Base-by-base conservation (phyloP, 192 early-diverging fungal genomes). In the Lobosporangium transversale region DNA sequence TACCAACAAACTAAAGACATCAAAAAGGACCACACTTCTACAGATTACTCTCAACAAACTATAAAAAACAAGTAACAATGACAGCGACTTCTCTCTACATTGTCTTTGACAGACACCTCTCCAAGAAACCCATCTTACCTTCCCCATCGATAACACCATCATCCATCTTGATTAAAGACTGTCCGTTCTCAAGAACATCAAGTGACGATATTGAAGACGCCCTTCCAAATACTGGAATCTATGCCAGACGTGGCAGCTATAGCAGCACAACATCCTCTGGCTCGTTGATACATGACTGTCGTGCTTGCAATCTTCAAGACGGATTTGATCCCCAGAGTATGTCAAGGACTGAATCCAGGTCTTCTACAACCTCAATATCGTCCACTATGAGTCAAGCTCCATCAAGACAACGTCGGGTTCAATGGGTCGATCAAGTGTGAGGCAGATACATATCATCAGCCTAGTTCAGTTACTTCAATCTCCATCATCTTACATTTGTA, bases 141-240 rank as follows among this genome's bases (percentile, higher is more conserved):
- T 53, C 70, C 17, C 61, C 62, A 23, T 59, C 70, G 17, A 29
- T 74, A 11, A n/a, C 14, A 18, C 70, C 62, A 18, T 55, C 56
- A 32, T 74, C 70, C n/a, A 74, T 74, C 62, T 43, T 74, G 23
- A 44, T 74, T 56, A 64, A 74, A 48, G 62, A 59, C 7, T 30
- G 6, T 14, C 20, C 56, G 1, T 57, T 21, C n/a, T 35, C 36
- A 8, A 7, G 29, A 3, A n/a, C 55, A 27, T 48, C 65, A 30
- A 43, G 37, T 14, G 14, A 14, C 37, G 14, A 40, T 40, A 7
- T 33, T 27, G 31, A 48, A 9, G n/a, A 32, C 23, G 36, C 20
- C 1, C 21, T 11, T 23, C 42, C 45, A 36, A 36, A 8, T 17
- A 23, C 48, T 30, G 45, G 58, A 29, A 40, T 69, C 4, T 59